These are phyloP conservation scores for Chlorella ohadii DNA, from an alignment of 139 green algal species.

Conservation along the genomic window DNA sequence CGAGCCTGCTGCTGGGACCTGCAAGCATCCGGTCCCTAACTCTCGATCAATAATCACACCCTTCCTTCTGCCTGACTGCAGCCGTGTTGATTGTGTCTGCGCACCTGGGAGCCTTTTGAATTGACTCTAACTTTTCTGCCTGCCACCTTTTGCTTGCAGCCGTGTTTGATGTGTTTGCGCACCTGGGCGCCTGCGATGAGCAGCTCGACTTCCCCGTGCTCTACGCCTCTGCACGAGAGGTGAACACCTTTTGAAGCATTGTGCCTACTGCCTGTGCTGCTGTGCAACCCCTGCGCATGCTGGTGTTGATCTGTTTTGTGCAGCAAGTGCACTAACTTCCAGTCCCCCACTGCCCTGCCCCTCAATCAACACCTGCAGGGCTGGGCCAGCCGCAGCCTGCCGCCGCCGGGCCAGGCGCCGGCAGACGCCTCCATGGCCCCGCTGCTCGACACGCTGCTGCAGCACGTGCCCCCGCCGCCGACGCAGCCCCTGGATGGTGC, in stretches of 20 bases:
- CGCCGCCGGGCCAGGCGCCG: constrained; percentile 19
- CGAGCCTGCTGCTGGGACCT: too few relatives aligned
- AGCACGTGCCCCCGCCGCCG: constrained; percentile 75
- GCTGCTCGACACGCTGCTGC: constrained; percentile 81
- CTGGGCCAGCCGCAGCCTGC: constrained; percentile 60
- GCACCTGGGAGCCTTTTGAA: too few relatives aligned
- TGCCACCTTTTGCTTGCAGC: neutral
- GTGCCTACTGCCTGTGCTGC: too few relatives aligned
- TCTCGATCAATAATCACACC: too few relatives aligned
- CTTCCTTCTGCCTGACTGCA: too few relatives aligned
- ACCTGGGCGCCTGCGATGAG: constrained; percentile 81
- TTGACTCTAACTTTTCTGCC: neutral
- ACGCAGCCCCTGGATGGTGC: neutral
- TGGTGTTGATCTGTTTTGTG: too few relatives aligned
- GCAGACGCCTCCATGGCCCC: constrained; percentile 66
- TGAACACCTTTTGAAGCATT: neutral
- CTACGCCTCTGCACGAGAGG: constrained; percentile 72
- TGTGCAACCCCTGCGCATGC: too few relatives aligned
- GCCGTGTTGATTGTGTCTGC: too few relatives aligned
- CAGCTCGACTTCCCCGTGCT: constrained; percentile 92
- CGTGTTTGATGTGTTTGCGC: constrained; percentile 90
- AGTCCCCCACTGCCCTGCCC: neutral
- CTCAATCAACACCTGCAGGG: constrained; percentile 47
- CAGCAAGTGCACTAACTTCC: too few relatives aligned
- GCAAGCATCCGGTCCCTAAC: too few relatives aligned